Conservation (phyloP, 768 basidiomycete species). For the Nidularia pulvinata region DNA sequence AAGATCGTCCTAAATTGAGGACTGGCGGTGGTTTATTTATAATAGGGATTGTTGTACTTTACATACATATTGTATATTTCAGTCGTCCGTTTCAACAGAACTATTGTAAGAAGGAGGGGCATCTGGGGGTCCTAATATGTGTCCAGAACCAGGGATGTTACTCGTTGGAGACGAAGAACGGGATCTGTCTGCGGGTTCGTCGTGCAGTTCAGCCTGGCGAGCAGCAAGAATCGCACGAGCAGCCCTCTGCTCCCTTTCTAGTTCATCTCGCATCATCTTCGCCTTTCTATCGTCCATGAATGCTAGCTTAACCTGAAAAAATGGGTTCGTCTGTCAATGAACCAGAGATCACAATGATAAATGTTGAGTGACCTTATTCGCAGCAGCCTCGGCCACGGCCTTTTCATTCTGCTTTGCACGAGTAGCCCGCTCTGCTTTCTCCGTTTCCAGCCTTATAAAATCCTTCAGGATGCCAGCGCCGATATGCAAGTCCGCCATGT, state of each 20-base stretch:
- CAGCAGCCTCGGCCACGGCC: slow-evolving; percentile 48
- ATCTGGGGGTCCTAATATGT: slow-evolving; percentile 21
- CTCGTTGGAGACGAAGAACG: slow-evolving; percentile 13
- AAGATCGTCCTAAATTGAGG: background rate
- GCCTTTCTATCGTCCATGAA: slow-evolving; percentile 78
- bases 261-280: slow-evolving; percentile 52
- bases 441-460: slow-evolving; percentile 48
- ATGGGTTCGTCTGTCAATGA: background rate
- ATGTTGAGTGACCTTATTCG: slow-evolving; percentile 46
- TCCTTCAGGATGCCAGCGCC: slow-evolving; percentile 71
- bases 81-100: too few species aligned
- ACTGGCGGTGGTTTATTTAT: too few species aligned
- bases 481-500: slow-evolving; percentile 54
- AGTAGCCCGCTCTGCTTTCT: slow-evolving; percentile 47
- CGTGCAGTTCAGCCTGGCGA: slow-evolving; percentile 6
- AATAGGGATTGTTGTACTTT: too few species aligned
- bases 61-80: too few species aligned
- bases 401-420: slow-evolving; percentile 57
- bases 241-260: slow-evolving; percentile 52
- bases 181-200: slow-evolving; percentile 2
- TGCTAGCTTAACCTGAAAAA: slow-evolving; percentile 66
- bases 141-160: slow-evolving; percentile 36
- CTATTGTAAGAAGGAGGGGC: slow-evolving; percentile 14
- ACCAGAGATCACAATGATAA: background rate
- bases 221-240: slow-evolving; percentile 31